Base-by-base conservation (phyloP, 441 rosid species). In the Gossypium schwendimanii region DNA sequence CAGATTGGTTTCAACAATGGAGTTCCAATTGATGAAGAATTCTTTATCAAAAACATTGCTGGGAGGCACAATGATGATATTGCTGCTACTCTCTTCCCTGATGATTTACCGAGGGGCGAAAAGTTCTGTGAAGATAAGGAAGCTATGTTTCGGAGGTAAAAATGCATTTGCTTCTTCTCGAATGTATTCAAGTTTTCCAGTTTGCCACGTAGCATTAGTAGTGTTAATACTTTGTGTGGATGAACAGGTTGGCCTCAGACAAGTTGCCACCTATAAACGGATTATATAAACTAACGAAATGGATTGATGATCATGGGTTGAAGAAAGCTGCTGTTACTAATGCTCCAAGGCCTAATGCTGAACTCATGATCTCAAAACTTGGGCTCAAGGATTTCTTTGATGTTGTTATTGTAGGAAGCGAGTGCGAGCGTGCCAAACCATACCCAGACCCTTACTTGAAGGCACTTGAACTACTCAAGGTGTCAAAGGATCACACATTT, bases 311-410 rank as follows among this genome's bases (percentile, higher is more conserved):
- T 1, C 91, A 64, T 28, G 94, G 97, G 28, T 64, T 91, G 83
- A 95, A 88, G 77, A 84, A 90, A 6, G 98, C 99, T 60, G 99
- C 96, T 21, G 99, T 94, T 11, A 94, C 99, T 15, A 94, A 94
- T 81, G 97, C 99, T 63, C 97, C 99, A 0, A 86, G 82, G 79
- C 80, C 65, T 45, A 94, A 89, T 86, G 99, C 99, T 23, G 98
- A 92, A 76, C 87, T 91, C 28, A 84, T 94, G 80, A 88, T 91
- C 76, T 78, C 94, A 4, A 83, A 69, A 58, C 98, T 92, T 4
- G 97, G 99, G 33, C 94, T 91, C 36, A 60, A 79, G 14, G 89
- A 89, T 79, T 94, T 91, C 73, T 91, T 95, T 59, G 77, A 91
- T 14, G 90, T 77, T 73, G 81, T 95, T 68, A 85, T 95, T 66